A percentile compares a stretch with the other conserved stretches of the same genome.
Evolutionary conservation across 2,329 filamentous ascomycete genomes (phyloP).

Genomic region (Cordyceps pruinosa): DNA sequence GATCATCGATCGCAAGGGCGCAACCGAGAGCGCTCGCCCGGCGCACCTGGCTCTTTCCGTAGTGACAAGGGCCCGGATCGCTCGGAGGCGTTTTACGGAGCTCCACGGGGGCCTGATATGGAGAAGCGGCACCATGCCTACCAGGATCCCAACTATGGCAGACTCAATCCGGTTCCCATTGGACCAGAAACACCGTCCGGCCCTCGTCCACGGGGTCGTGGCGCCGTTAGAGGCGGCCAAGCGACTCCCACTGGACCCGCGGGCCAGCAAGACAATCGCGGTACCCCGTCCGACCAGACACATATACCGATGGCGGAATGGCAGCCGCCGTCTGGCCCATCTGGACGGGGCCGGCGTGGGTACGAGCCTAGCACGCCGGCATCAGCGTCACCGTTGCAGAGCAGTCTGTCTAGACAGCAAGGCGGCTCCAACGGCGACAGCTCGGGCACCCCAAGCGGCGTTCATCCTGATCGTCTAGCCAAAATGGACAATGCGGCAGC

Average conservation of each 20-base stretch:
- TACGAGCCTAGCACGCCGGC: conserved; percentile 32
- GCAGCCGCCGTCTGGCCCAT: conserved; percentile 47
- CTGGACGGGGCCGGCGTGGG: conserved; percentile 39
- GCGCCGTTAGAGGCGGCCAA: conserved; percentile 31
- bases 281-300: conserved; percentile 31
- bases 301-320: conserved; percentile 42
- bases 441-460: conserved; percentile 24
- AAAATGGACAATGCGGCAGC: conserved; percentile 31
- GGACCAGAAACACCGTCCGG: conserved; percentile 47
- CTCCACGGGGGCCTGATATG: conserved; percentile 35
- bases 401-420: conserved; percentile 32
- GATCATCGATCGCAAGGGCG: conserved; percentile 26
- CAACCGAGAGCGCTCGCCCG: conserved; percentile 29
- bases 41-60: conserved; percentile 14
- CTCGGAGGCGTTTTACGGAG: conserved; percentile 28
- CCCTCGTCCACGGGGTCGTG: conserved; percentile 45
- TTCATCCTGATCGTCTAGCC: conserved; percentile 46
- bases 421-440: conserved; percentile 24
- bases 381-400: conserved; percentile 28
- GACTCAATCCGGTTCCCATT: conserved; percentile 47
- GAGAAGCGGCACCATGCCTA: conserved; percentile 43
- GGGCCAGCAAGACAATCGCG: conserved; percentile 36
- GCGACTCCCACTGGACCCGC: conserved; percentile 30
- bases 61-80: conserved; percentile 35
- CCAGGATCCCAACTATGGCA: conserved; percentile 57